Evolutionary conservation across 176 grass and related monocot species (phyloP).

Genomic region (Rhynchospora tenuis): DNA sequence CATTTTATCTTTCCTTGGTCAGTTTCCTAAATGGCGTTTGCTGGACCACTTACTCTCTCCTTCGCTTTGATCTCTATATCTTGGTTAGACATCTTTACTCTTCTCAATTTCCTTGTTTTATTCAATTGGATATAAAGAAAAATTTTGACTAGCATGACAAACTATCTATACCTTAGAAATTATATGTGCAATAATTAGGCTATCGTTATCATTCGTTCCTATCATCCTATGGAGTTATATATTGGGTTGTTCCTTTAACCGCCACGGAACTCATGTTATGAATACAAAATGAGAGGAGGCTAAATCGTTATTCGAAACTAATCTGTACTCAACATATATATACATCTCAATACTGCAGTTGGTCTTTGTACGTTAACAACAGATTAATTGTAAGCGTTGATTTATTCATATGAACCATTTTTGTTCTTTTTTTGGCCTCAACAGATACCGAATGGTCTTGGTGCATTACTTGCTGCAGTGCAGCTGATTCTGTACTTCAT

Average conservation of each 20-base stretch:
- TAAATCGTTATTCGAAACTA: too few species aligned
- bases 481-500: conserved; percentile 59
- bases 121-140: neutral
- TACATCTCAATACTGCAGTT: too few species aligned
- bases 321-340: too few species aligned
- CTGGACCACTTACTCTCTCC: conserved; percentile 72
- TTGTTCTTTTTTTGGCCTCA: neutral
- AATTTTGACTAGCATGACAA: too few species aligned
- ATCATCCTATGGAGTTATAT: too few species aligned
- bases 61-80: conserved; percentile 60
- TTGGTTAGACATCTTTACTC: conserved; percentile 23
- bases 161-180: neutral
- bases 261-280: too few species aligned
- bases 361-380: too few species aligned
- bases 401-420: neutral
- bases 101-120: neutral
- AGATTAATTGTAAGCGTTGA: too few species aligned
- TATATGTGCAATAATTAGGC: neutral
- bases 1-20: conserved; percentile 35
- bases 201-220: too few species aligned
- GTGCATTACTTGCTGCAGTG: conserved; percentile 22
- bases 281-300: too few species aligned
- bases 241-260: too few species aligned
- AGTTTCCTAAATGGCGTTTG: conserved; percentile 52
- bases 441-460: conserved; percentile 67